Evolutionary conservation across 2,329 filamentous ascomycete species (phyloP).

Genomic region (Fusarium avenaceum): DNA sequence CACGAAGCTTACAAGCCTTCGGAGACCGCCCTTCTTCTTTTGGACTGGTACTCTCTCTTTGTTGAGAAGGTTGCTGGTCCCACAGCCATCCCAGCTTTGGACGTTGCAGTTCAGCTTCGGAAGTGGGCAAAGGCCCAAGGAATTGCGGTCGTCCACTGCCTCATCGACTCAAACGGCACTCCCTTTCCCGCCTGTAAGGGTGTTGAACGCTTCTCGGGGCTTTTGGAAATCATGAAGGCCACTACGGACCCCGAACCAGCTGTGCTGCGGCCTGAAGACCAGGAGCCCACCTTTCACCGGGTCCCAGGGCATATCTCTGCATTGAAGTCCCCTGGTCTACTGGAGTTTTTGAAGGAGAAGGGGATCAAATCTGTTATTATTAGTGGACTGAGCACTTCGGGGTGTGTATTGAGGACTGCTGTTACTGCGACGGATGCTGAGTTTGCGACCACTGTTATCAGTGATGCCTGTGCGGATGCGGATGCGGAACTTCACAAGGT

Average conservation of each 20-base stretch:
- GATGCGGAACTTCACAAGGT: slow-evolving; percentile 5
- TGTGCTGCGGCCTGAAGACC: background rate
- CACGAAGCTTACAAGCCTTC: background rate
- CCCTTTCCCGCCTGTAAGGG: background rate
- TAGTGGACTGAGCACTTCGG: slow-evolving; percentile 5
- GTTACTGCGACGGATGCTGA: slow-evolving; percentile 10
- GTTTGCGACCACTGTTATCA: slow-evolving; percentile 6
- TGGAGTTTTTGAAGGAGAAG: background rate
- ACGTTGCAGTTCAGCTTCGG: background rate
- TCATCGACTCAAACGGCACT: background rate
- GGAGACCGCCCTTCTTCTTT: slow-evolving; percentile 8
- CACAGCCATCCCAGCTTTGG: background rate
- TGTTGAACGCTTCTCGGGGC: background rate
- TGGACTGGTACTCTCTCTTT: slow-evolving; percentile 16
- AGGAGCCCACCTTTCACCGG: background rate
- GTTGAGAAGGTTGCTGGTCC: slow-evolving; percentile 1
- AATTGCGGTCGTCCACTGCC: slow-evolving; percentile 12
- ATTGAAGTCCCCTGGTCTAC: background rate
- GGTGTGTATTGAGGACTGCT: slow-evolving; percentile 5
- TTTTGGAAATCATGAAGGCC: slow-evolving; percentile 5
- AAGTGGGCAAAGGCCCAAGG: slow-evolving; percentile 13
- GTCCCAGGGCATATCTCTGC: slow-evolving; percentile 2
- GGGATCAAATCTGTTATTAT: slow-evolving; percentile 6
- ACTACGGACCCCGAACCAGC: slow-evolving; percentile 2
- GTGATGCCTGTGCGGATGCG: slow-evolving; percentile 8